Percentiles rank a stretch among this genome's conserved stretches.
These are phyloP conservation scores for Leucaena leucocephala DNA, from an alignment of 306 rosid species.

Conservation along the genomic window DNA sequence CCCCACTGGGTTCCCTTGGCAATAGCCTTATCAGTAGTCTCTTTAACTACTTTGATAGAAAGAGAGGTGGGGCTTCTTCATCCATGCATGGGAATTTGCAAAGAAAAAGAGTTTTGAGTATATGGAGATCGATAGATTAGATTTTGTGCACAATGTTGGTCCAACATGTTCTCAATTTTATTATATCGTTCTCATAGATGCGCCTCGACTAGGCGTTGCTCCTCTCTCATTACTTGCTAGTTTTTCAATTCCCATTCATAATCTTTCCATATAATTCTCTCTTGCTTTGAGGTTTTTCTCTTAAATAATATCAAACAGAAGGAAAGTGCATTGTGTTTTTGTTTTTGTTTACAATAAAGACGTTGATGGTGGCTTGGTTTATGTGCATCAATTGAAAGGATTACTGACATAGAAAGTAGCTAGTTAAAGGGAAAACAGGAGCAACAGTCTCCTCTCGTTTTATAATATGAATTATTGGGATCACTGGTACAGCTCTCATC, in stretches of 20 bases:
- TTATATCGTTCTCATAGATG: constrained; percentile 48
- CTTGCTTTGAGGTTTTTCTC: constrained; percentile 11
- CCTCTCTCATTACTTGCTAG: constrained; percentile 7
- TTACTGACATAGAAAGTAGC: not conserved
- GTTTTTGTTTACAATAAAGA: not conserved
- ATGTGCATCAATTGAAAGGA: not conserved
- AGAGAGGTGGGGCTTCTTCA: constrained; percentile 39
- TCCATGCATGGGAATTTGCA: constrained; percentile 39
- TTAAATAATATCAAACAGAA: not conserved
- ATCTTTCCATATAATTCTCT: constrained; percentile 21
- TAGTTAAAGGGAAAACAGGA: not conserved
- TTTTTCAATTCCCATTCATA: constrained; percentile 12
- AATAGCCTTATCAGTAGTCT: constrained; percentile 24
- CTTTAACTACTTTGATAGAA: constrained; percentile 22
- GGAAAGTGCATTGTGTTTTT: not conserved
- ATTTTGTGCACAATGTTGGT: constrained; percentile 45
- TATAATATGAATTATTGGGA: not conserved
- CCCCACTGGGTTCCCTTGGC: constrained; percentile 35
- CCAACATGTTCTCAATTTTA: constrained; percentile 40
- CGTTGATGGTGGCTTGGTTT: not conserved
- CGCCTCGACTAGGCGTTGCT: constrained; percentile 64
- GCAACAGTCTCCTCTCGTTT: not conserved
- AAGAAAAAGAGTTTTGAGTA: constrained; percentile 27
- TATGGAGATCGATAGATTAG: constrained; percentile 21
- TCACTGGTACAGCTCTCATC: not conserved